These are phyloP conservation scores for Omphalotus guepiniiformis DNA, from an alignment of 768 basidiomycete genomes.

Conservation along the genomic window DNA sequence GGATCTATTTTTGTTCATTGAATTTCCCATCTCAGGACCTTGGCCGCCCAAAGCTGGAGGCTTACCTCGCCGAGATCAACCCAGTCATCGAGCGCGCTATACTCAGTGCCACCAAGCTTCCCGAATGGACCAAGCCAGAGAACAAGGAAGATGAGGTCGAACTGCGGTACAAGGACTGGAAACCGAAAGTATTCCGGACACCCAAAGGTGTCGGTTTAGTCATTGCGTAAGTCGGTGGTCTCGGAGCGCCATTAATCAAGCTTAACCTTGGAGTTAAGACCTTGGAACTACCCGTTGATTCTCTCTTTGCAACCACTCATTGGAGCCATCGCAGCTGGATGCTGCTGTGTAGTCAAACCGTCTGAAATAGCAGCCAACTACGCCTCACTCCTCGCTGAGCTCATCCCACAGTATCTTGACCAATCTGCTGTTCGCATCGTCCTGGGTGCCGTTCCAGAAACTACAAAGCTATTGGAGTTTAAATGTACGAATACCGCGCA, in stretches of 20 bases:
- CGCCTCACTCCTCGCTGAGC: constrained; percentile 45
- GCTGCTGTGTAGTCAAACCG: constrained; percentile 60
- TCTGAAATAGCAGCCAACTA: constrained; percentile 56
- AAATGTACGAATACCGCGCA: constrained; percentile 37
- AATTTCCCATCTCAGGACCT: constrained; percentile 14
- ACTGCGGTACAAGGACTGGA: constrained; percentile 15
- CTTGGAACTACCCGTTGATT: constrained; percentile 65
- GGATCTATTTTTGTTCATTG: no score
- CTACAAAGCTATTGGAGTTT: constrained; percentile 45
- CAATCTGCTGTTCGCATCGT: constrained; percentile 51
- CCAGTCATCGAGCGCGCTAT: constrained; percentile 13
- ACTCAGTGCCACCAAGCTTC: constrained; percentile 16
- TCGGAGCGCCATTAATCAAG: not conserved
- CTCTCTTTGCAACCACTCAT: constrained; percentile 54
- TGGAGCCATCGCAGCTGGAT: constrained; percentile 75
- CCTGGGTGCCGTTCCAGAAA: constrained; percentile 56
- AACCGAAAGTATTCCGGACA: constrained; percentile 16
- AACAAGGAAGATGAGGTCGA: constrained; percentile 11
- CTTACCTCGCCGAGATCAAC: constrained; percentile 15
- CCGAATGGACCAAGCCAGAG: constrained; percentile 19
- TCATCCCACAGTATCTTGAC: constrained; percentile 52
- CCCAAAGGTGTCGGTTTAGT: constrained; percentile 22
- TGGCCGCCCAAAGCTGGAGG: constrained; percentile 18
- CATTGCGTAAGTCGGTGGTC: constrained; percentile 11
- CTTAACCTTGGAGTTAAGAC: constrained; percentile 28